Evolutionary conservation across 2,329 filamentous ascomycete genomes (phyloP), one percentile per base, ranked within the genome.

Genomic region (Colletotrichum phormii): DNA sequence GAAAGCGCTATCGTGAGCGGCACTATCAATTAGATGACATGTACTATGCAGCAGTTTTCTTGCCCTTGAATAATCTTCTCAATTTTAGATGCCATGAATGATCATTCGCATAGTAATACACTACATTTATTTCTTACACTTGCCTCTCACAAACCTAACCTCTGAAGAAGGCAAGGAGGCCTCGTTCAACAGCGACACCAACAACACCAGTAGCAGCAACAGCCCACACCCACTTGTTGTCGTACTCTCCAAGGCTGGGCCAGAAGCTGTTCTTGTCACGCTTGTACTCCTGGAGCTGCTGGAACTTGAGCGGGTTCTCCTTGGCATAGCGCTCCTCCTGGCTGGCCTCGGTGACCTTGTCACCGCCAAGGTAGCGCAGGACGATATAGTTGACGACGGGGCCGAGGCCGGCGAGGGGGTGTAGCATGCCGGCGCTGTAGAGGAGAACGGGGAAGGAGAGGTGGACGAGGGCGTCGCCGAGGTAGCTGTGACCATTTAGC

Each of bases 391-490:
- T 91, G 15, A 88, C 85, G 5, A 90, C 60, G 0, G 89, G 87
- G 0, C 89, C 89, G 2, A 91, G 81, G 1, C 90, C 79, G 31
- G 88, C 85, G 35, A 90, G 77, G 0, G 89, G 88, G 61, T 87
- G 85, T 64, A 91, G 85, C 74, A 88, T 84, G 64, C 87, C 87
- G 11, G 86, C 86, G 22, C 87, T 84, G 77, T 88, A 89, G 2
- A 91, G 84, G 71, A 89, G 83, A 8, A 91, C 78, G 1, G 88
- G 87, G 83, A 91, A 91, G 0, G 89, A 90, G 59, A 88, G 76
- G 76, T 92, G 90, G 11, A 89, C 84, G 4, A 91, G 82, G 3
- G 86, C 83, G 69, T 91, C 89, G 2, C 89, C 89, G n/a, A 91
- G 86, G 77, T 91, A 91, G 81, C 89, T 64, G 29, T 22, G 2